Base-by-base conservation (phyloP, 2,329 filamentous ascomycete genomes). In the Botrytis aclada region DNA sequence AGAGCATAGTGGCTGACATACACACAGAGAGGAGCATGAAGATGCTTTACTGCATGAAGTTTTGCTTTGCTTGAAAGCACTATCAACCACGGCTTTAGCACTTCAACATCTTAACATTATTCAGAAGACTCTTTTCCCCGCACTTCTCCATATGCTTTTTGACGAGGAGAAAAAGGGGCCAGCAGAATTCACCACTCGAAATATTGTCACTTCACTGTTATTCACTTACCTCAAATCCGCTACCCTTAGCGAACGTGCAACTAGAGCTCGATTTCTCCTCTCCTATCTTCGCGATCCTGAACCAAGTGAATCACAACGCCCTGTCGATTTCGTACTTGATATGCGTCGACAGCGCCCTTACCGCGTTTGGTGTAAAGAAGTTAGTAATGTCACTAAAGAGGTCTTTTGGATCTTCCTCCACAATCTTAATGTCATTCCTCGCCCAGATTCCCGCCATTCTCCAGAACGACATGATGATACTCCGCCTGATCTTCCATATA, bases 391-490 rank as follows among this genome's bases (percentile, higher is more conserved):
- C 65, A 97, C 95, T 60, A 98, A 98, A 82, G 95, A 99, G 82
- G 95, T 98, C 41, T 99, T 99, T 81, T 99, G 95, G 95, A 98
- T 98, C 81, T 99, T 98, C 84, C 86, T 98, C 71, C 95, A 98
- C 82, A 93, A 97, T 77, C 86, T 97, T 73, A 98, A 98, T 79
- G 91, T 98, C 63, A 88, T 98, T 54, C 87, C 93, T 34, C 82
- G 93, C 47, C 88, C 90, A 2, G 66, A 70, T 47, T 47, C 76
- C 70, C 79, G 82, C 64, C 76, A 80, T 37, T 80, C 81, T 12
- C 79, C 81, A 8, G 79, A 82, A 45, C 47, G n/a, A 22, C 32
- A 32, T 18, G 16, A 62, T 20, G 43, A 67, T 39, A 54, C 37
- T 12, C 72, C 79, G 81, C 82, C 84, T n/a, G 81, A 81, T 51